Evolutionary conservation across 2,329 filamentous ascomycete genomes (phyloP), one percentile per base, ranked within the genome.

Genomic region (Hortaea werneckii): DNA sequence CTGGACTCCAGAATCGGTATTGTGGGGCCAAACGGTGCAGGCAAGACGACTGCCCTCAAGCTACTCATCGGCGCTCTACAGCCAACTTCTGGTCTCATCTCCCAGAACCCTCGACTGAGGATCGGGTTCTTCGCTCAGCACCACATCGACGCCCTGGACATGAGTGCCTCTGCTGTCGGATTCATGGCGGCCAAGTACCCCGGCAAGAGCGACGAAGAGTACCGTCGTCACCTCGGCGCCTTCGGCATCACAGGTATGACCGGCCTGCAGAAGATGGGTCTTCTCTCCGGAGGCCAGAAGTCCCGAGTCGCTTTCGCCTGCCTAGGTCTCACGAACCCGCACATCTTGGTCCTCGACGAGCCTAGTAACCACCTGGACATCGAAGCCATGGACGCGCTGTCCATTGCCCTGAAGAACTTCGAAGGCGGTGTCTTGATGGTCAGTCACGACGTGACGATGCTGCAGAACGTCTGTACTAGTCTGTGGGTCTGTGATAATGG

Each of bases 341-440:
- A 98, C 63, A 96, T 98, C 55, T 77, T 98, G 40, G 90, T 98
- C 50, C 85, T 98, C 42, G 92, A 98, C 77, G 92, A 98, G 68
- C 92, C 92, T 65, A 95, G 87, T 53, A 98, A 98, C 73, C 92
- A 98, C 68, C 74, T 98, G 59, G 92, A 98, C 79, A 96, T 98
- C 58, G 92, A 98, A 67, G 92, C 92, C 53, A 95, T 98, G 92
- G 92, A 98, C 66, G 58, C 92, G 9, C 74, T 98, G 43, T 83
- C 87, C 4, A 80, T 83, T 28, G 92, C 92, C 10, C 73, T 98
- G 56, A 77, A 80, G 56, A 79, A 82, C 53, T 98, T 96, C 71
- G 78, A 94, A 69, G 92, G 92, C 50, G 92, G 92, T 65, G 89
- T 98, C 46, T 73, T 98, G 59, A 96, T 98, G 88, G 92, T 98